Evolutionary conservation across 176 grass and related monocot species (phyloP).

Genomic region (Themeda triandra): DNA sequence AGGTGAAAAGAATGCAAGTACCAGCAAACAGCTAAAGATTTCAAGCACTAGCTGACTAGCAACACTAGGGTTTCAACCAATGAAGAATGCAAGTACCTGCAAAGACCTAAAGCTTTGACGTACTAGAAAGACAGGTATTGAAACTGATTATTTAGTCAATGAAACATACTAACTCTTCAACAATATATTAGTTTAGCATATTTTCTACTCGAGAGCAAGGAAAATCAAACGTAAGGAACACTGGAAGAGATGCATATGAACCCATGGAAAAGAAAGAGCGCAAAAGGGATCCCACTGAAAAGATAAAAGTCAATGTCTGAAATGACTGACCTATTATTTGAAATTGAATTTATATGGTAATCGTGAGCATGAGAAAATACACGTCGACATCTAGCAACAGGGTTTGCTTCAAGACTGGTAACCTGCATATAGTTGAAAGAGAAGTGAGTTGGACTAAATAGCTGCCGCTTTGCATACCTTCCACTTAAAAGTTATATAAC

Average conservation of each 20-base stretch:
- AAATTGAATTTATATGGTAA: constrained; percentile 96
- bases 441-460: background rate
- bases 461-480: background rate
- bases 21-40: constrained; percentile 9
- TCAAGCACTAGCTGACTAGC: background rate
- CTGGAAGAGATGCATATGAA: background rate
- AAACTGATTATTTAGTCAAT: constrained; percentile 5
- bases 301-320: constrained; percentile 4
- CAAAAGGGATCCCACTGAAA: background rate
- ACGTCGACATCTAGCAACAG: constrained; percentile 77
- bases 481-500: background rate
- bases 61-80: constrained; percentile 1
- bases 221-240: background rate
- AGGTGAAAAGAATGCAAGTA: background rate
- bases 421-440: constrained; percentile 55
- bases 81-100: background rate
- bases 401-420: constrained; percentile 66
- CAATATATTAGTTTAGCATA: background rate
- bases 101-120: background rate
- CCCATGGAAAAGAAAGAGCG: background rate
- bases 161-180: constrained; percentile 16
- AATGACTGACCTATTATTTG: constrained; percentile 73
- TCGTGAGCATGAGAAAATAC: constrained; percentile 92
- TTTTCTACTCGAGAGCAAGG: background rate
- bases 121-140: background rate